Evolutionary conservation across 371 early-diverging fungal species (phyloP).

Genomic region (Rhizopus stolonifer): DNA sequence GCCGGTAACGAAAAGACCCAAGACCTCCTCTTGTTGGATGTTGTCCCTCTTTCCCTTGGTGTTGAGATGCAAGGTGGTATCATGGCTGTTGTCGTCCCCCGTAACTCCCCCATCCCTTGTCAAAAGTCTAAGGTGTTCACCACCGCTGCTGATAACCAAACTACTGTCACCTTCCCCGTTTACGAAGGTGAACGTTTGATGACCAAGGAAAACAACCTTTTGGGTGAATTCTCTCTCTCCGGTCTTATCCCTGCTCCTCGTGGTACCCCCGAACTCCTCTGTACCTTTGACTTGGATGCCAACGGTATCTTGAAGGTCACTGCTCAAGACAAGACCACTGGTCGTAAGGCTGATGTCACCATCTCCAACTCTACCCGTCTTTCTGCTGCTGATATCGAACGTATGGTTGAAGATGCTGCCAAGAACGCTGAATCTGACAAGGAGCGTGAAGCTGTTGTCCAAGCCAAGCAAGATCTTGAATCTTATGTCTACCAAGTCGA

Average conservation of each 20-base stretch:
- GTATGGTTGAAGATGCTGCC: constrained; percentile 89
- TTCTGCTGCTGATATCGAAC: constrained; percentile 86
- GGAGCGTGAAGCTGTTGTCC: constrained; percentile 75
- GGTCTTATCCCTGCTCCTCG: constrained; percentile 89
- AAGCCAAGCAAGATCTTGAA: constrained; percentile 87
- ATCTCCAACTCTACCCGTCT: constrained; percentile 92
- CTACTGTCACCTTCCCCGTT: constrained; percentile 89
- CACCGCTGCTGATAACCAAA: constrained; percentile 94
- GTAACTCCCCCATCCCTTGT: constrained; percentile 91
- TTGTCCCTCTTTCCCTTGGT: too few species aligned
- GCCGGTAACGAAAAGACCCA: constrained; percentile 62
- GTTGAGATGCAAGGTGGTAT: constrained; percentile 94
- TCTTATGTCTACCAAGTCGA: constrained; percentile 85
- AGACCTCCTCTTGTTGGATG: constrained; percentile 82
- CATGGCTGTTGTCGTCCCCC: constrained; percentile 76
- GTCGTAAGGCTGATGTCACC: constrained; percentile 86
- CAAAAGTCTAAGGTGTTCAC: constrained; percentile 91
- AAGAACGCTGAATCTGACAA: constrained; percentile 85
- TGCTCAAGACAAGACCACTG: constrained; percentile 91
- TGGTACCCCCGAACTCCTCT: constrained; percentile 90
- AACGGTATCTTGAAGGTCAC: too few species aligned
- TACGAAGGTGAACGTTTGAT: constrained; percentile 92
- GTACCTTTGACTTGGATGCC: constrained; percentile 94
- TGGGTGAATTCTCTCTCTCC: constrained; percentile 89
- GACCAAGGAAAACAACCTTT: constrained; percentile 91